These are phyloP conservation scores for Spongospora subterranea DNA, from an alignment of 208 protist genomes.

Conservation along the genomic window DNA sequence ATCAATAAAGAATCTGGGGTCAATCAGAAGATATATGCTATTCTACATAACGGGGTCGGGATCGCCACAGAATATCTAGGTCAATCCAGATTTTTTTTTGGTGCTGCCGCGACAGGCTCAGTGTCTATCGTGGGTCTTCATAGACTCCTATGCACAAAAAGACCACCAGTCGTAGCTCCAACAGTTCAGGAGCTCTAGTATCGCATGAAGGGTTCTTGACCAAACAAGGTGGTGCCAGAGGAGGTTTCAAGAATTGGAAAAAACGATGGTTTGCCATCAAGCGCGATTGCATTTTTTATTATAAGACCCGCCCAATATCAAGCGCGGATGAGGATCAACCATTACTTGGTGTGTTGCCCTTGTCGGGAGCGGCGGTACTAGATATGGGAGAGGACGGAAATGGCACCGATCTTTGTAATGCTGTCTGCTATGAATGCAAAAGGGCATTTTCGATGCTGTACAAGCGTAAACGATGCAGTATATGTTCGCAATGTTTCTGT, in stretches of 20 bases:
- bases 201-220: neutral
- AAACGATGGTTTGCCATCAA: constrained; percentile 48
- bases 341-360: neutral
- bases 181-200: neutral
- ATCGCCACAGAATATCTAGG: neutral
- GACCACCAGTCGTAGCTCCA: neutral
- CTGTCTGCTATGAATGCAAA: constrained; percentile 49
- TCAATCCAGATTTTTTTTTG: neutral
- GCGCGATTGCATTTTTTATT: constrained; percentile 43
- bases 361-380: neutral
- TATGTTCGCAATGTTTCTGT: constrained; percentile 37
- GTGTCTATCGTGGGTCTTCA: neutral
- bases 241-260: constrained; percentile 56
- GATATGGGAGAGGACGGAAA: neutral
- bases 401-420: neutral
- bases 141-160: neutral
- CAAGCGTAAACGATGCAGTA: neutral
- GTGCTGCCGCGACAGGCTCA: neutral
- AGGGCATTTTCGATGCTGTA: neutral
- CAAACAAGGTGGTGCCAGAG: constrained; percentile 46
- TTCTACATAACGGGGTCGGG: too few species aligned
- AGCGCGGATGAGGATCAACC: neutral
- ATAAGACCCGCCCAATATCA: neutral
- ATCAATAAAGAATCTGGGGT: too few species aligned
- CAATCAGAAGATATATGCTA: too few species aligned